phyloP scores from a whole-genome alignment of 2,329 filamentous ascomycete species.

The Xylaria sp. region DNA sequence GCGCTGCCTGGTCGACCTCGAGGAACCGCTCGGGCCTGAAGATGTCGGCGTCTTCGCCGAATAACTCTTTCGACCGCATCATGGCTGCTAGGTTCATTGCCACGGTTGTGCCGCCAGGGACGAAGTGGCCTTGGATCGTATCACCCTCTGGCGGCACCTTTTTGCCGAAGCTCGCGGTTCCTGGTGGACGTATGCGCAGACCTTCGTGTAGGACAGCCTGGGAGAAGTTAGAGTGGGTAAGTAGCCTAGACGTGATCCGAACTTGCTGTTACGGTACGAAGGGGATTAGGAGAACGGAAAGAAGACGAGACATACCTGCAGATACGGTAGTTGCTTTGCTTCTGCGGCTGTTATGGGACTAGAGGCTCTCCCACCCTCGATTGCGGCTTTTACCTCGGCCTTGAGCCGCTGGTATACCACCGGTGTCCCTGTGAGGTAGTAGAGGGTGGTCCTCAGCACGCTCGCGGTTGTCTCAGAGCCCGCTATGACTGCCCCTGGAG shows the following conservation, averaged over 20 bases:
- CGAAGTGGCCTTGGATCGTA: slow-evolving; percentile 48
- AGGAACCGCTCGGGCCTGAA: slow-evolving; percentile 60
- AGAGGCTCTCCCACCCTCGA: slow-evolving; percentile 49
- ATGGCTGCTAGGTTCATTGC: slow-evolving; percentile 52
- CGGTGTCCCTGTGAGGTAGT: slow-evolving; percentile 60
- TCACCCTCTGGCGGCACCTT: slow-evolving; percentile 48
- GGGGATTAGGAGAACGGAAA: too few species aligned
- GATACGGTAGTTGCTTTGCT: slow-evolving; percentile 51
- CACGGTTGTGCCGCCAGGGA: slow-evolving; percentile 54
- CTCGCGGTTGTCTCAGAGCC: slow-evolving; percentile 64
- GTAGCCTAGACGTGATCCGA: not conserved
- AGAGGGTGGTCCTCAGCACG: slow-evolving; percentile 58
- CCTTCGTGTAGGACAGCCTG: slow-evolving; percentile 54
- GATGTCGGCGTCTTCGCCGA: slow-evolving; percentile 53
- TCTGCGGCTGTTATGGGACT: slow-evolving; percentile 47
- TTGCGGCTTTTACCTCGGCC: slow-evolving; percentile 55
- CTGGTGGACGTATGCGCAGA: slow-evolving; percentile 52
- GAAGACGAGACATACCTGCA: slow-evolving; percentile 23
- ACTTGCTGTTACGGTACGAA: not conserved
- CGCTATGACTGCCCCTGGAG: slow-evolving; percentile 33
- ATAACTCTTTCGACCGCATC: slow-evolving; percentile 49
- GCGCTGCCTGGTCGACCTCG: slow-evolving; percentile 49
- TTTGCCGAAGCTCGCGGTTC: slow-evolving; percentile 45
- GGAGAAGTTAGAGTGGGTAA: slow-evolving; percentile 1
- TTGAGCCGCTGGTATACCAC: slow-evolving; percentile 57